Conservation (phyloP, 78 protist species). For the Andalucia godoyi region DNA sequence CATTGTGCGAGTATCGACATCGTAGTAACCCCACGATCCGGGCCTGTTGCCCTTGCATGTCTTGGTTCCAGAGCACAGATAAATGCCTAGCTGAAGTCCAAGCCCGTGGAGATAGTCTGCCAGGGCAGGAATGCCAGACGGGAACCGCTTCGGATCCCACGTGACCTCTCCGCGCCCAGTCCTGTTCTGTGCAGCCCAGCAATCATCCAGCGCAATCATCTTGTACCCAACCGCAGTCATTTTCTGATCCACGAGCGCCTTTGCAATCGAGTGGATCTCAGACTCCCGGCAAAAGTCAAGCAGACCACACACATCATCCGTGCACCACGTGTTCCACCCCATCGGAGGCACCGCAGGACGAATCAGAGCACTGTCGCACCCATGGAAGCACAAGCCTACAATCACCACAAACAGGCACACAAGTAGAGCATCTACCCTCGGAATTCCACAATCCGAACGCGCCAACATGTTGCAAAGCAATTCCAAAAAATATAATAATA, state of each 20-base stretch:
- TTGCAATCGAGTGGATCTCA: not conserved
- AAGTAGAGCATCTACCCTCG: too few relatives aligned
- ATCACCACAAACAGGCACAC: too few relatives aligned
- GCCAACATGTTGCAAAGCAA: too few relatives aligned
- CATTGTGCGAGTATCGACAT: constrained; percentile 23
- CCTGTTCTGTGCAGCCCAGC: constrained; percentile 1
- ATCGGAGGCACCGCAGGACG: too few relatives aligned
- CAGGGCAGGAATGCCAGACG: not conserved
- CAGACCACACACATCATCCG: not conserved
- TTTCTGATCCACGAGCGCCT: not conserved
- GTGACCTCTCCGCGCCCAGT: not conserved
- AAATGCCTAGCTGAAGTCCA: not conserved
- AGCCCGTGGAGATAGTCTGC: not conserved
- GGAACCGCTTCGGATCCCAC: not conserved
- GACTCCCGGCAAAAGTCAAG: not conserved
- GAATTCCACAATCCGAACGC: too few relatives aligned
- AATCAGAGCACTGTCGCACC: too few relatives aligned
- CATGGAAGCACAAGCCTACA: too few relatives aligned
- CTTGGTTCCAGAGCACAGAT: not conserved
- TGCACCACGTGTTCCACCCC: constrained; percentile 10
- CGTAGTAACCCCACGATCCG: constrained; percentile 16
- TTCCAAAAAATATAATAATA: too few relatives aligned
- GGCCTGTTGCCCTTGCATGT: constrained; percentile 5
- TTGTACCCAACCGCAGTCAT: not conserved
- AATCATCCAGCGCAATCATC: not conserved